A percentile compares a stretch with the other conserved stretches of the same genome.
Evolutionary conservation across 306 rosid species (phyloP).

Genomic region (Cicer arietinum): DNA sequence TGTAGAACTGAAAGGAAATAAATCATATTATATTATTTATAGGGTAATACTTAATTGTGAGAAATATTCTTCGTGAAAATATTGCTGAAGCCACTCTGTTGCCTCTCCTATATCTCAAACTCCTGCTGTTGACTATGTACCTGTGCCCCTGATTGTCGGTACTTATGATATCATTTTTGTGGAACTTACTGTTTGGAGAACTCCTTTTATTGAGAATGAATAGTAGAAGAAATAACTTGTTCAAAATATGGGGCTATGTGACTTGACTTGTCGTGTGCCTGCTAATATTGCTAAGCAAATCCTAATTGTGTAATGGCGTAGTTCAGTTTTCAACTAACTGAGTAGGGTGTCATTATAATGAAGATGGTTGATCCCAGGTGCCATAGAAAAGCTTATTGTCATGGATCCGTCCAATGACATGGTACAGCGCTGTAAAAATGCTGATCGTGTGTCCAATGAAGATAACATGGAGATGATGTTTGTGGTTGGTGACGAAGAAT

Average conservation of each 20-base stretch:
- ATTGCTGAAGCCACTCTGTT: too few species aligned
- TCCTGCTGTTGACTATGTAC: too few species aligned
- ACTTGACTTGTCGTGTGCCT: constrained; percentile 3
- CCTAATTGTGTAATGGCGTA: background rate
- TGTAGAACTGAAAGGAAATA: too few species aligned
- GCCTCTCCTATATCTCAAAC: too few species aligned
- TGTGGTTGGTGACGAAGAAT: constrained; percentile 88
- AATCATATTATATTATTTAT: too few species aligned
- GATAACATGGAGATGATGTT: constrained; percentile 62
- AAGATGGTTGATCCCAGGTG: constrained; percentile 54
- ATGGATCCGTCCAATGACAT: constrained; percentile 89
- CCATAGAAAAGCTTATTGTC: constrained; percentile 73
- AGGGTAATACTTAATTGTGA: too few species aligned
- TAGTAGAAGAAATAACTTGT: constrained; percentile 6
- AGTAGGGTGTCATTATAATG: background rate
- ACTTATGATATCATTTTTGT: background rate
- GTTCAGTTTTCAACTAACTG: background rate
- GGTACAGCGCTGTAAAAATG: constrained; percentile 69
- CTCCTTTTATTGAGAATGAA: background rate
- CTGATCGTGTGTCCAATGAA: constrained; percentile 40
- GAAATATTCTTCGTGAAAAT: too few species aligned
- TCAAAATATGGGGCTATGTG: background rate
- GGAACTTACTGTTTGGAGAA: background rate
- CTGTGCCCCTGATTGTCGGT: too few species aligned
- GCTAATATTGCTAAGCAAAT: background rate